Evolutionary conservation across 768 basidiomycete genomes (phyloP).

Genomic region (Tulasnella sp.): DNA sequence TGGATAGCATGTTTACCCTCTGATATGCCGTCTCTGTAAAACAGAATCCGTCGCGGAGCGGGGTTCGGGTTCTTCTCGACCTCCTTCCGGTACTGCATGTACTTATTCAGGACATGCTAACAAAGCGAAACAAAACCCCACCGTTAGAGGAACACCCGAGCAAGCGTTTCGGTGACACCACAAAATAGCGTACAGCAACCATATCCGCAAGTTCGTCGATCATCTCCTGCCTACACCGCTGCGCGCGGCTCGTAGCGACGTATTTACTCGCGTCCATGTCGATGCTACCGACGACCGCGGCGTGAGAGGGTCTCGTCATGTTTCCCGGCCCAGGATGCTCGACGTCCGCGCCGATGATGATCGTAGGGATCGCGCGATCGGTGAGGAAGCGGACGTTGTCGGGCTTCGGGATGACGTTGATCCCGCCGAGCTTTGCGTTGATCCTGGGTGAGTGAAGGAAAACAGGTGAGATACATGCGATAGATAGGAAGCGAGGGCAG

Average conservation of each 20-base stretch:
- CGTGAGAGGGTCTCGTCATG: constrained; percentile 69
- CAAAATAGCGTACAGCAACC: constrained; percentile 36
- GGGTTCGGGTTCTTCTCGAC: constrained; percentile 9
- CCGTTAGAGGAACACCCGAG: background rate
- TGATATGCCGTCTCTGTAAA: constrained; percentile 16
- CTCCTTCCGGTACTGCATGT: constrained; percentile 11
- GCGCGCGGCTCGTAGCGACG: constrained; percentile 46
- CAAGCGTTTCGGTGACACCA: background rate
- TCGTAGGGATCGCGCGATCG: constrained; percentile 61
- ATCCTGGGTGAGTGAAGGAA: constrained; percentile 24
- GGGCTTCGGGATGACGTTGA: constrained; percentile 67
- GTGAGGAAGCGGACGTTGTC: constrained; percentile 51
- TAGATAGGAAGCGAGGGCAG: too few species aligned
- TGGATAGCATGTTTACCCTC: background rate
- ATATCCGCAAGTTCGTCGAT: constrained; percentile 60
- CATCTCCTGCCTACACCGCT: constrained; percentile 60
- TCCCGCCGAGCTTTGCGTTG: constrained; percentile 76
- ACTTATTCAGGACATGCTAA: constrained; percentile 12
- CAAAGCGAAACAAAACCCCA: background rate
- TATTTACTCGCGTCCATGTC: constrained; percentile 71
- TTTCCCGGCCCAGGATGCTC: constrained; percentile 66
- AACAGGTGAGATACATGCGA: background rate
- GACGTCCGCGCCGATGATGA: constrained; percentile 48
- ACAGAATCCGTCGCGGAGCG: constrained; percentile 11
- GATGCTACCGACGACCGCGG: constrained; percentile 67